These are phyloP conservation scores for Malus hybrid DNA, from an alignment of 331 rosid species.

Conservation along the genomic window DNA sequence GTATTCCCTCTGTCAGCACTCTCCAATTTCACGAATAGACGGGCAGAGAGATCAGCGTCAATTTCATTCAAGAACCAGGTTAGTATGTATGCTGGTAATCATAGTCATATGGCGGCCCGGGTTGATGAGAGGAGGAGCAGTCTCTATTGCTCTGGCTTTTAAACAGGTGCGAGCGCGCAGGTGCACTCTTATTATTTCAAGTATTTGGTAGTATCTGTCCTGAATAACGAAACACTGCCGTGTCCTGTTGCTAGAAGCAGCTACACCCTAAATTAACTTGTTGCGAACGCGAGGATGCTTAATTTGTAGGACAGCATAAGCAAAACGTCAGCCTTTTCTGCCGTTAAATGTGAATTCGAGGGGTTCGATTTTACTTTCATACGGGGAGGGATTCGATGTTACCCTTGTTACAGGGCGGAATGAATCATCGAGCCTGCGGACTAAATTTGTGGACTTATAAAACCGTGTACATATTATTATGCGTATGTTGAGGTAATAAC, in stretches of 20 bases:
- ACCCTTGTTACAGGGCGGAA: background rate
- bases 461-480: too few relatives aligned
- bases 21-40: constrained; percentile 52
- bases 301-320: too few relatives aligned
- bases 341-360: too few relatives aligned
- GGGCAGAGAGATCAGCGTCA: constrained; percentile 21
- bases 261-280: too few relatives aligned
- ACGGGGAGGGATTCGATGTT: background rate
- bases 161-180: constrained; percentile 41
- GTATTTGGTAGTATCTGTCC: background rate
- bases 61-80: constrained; percentile 72
- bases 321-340: too few relatives aligned
- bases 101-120: constrained; percentile 93
- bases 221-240: too few relatives aligned
- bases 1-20: constrained; percentile 74
- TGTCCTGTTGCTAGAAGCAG: too few relatives aligned
- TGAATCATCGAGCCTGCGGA: background rate
- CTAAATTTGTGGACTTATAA: too few relatives aligned
- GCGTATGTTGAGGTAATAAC: too few relatives aligned
- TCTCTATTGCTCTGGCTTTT: constrained; percentile 90
- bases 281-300: too few relatives aligned
- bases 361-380: too few relatives aligned
- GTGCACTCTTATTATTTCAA: background rate
- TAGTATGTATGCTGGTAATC: background rate
- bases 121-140: constrained; percentile 89